Percentiles rank a stretch among this genome's conserved stretches.
These are phyloP conservation scores for Purpureocillium takamizusanense DNA, from an alignment of 2,329 filamentous ascomycete genomes.

Conservation along the genomic window DNA sequence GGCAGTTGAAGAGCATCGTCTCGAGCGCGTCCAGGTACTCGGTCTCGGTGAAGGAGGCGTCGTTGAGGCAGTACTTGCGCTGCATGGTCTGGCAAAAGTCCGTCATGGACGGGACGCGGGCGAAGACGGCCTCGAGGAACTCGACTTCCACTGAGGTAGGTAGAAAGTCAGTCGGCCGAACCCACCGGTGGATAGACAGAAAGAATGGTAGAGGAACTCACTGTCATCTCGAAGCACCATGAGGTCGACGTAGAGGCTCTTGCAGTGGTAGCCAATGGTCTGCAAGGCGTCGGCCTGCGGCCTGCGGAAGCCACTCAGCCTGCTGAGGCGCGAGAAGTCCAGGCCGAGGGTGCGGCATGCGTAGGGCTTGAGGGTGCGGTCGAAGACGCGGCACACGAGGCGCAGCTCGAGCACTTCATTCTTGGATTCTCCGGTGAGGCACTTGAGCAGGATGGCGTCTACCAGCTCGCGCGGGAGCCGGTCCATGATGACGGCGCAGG, in stretches of 20 bases:
- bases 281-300: constrained; percentile 31
- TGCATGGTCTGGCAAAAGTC: constrained; percentile 34
- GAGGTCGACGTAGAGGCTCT: constrained; percentile 40
- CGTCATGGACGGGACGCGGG: constrained; percentile 34
- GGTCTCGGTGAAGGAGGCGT: constrained; percentile 37
- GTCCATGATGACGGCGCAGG: constrained; percentile 25
- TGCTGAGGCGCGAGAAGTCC: constrained; percentile 39
- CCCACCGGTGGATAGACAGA: too few species aligned
- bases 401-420: constrained; percentile 35
- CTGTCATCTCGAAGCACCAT: constrained; percentile 44
- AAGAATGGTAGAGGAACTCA: constrained; percentile 12
- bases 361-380: constrained; percentile 34
- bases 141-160: constrained; percentile 42
- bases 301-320: constrained; percentile 19
- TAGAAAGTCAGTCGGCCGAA: too few species aligned
- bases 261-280: constrained; percentile 37
- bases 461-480: constrained; percentile 38
- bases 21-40: constrained; percentile 34
- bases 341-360: constrained; percentile 38
- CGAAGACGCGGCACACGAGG: constrained; percentile 39
- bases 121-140: constrained; percentile 36
- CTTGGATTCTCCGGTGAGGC: constrained; percentile 31
- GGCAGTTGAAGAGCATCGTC: constrained; percentile 33
- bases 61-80: constrained; percentile 37
- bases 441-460: constrained; percentile 34